Evolutionary conservation across 768 basidiomycete species (phyloP).

Genomic region (Lactarius deliciosus): DNA sequence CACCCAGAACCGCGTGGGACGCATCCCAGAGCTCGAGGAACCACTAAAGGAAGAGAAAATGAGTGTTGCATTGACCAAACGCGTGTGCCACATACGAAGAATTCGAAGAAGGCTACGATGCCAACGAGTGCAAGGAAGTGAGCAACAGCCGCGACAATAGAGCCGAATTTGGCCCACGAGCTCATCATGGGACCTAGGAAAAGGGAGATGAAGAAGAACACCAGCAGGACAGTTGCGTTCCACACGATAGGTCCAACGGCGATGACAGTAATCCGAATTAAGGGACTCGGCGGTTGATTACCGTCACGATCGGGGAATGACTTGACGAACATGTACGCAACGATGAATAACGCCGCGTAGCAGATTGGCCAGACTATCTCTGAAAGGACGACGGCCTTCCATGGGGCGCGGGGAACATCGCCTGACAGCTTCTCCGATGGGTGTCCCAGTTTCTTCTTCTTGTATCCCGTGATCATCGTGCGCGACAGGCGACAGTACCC

Average conservation of each 20-base stretch:
- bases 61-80: constrained; percentile 26
- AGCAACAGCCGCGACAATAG: constrained; percentile 89
- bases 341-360: constrained; percentile 70
- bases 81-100: constrained; percentile 68
- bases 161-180: constrained; percentile 82
- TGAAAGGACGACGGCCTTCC: constrained; percentile 78
- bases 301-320: constrained; percentile 73
- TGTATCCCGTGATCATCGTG: constrained; percentile 98
- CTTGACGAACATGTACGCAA: constrained; percentile 92
- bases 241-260: constrained; percentile 91
- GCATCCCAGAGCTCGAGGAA: constrained; percentile 91
- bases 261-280: constrained; percentile 87
- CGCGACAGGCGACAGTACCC: constrained; percentile 97
- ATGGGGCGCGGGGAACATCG: constrained; percentile 89
- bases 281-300: constrained; percentile 70
- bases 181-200: constrained; percentile 90
- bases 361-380: constrained; percentile 83
- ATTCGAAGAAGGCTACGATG: constrained; percentile 88
- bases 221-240: constrained; percentile 86
- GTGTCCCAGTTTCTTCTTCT: constrained; percentile 97
- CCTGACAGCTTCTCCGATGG: constrained; percentile 97
- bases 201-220: constrained; percentile 88
- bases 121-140: constrained; percentile 83
- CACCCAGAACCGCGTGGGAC: constrained; percentile 89
- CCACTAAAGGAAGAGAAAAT: constrained; percentile 57